phyloP scores from a whole-genome alignment of 352 stramenopile species.

The Pythium scleroteichum region DNA sequence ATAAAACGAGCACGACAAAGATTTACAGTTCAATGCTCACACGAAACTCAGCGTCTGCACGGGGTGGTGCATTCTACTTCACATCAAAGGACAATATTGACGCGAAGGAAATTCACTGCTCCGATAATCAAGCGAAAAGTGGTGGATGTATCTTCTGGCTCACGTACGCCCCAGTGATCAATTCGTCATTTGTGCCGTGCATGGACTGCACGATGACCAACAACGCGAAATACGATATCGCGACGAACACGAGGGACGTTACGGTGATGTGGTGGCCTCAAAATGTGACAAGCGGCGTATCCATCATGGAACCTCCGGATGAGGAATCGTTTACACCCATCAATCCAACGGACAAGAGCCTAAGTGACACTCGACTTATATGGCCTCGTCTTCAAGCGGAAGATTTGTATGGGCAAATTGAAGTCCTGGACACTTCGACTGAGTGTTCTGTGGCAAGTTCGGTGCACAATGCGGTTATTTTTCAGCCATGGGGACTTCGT shows the following conservation, averaged over 20 bases:
- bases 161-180: constrained; percentile 25
- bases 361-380: constrained; percentile 30
- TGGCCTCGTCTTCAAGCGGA: constrained; percentile 62
- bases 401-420: constrained; percentile 62
- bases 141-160: constrained; percentile 69
- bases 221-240: constrained; percentile 55
- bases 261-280: constrained; percentile 60
- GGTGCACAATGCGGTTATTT: constrained; percentile 26
- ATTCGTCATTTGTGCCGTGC: constrained; percentile 36
- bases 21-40: constrained; percentile 31
- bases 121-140: constrained; percentile 43
- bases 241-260: constrained; percentile 62
- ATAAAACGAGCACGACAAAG: constrained; percentile 12
- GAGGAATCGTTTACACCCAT: constrained; percentile 52
- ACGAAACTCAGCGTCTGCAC: constrained; percentile 35
- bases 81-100: constrained; percentile 28
- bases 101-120: constrained; percentile 32
- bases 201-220: constrained; percentile 34
- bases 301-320: constrained; percentile 41
- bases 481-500: constrained; percentile 35
- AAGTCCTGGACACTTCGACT: constrained; percentile 56
- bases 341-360: constrained; percentile 27
- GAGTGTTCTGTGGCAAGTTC: constrained; percentile 36
- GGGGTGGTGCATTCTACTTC: constrained; percentile 58
- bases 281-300: constrained; percentile 42